Conservation (phyloP, 805 yeast species). For the Saturnispora hagleri region DNA sequence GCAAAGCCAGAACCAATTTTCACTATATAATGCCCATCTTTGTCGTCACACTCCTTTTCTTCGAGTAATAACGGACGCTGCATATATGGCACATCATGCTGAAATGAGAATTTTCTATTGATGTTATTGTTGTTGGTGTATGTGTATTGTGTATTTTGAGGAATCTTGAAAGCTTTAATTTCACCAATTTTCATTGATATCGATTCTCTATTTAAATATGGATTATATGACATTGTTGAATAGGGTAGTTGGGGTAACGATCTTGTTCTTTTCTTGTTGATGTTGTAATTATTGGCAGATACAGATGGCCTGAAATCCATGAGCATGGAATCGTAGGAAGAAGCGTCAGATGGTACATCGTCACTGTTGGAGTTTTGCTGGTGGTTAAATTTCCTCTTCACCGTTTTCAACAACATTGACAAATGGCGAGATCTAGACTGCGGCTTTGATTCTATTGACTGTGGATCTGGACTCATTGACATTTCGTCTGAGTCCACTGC, state of each 20-base stretch:
- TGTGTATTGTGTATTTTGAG: conserved; percentile 14
- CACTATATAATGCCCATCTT: conserved; percentile 67
- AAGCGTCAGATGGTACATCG: neutral
- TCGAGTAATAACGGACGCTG: conserved; percentile 10
- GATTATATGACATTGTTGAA: conserved; percentile 34
- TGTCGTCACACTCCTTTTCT: conserved; percentile 42
- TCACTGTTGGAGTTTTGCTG: neutral
- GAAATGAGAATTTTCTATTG: conserved; percentile 22
- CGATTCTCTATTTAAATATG: conserved; percentile 25
- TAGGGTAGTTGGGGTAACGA: conserved; percentile 47
- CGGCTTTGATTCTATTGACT: neutral
- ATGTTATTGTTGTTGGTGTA: conserved; percentile 20
- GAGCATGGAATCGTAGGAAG: neutral
- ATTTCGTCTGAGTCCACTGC: neutral
- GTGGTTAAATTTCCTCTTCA: conserved; percentile 1
- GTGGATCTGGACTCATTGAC: conserved; percentile 3
- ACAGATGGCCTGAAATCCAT: neutral
- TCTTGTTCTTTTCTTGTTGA: conserved; percentile 33
- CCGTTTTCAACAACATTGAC: conserved; percentile 4
- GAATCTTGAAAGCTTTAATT: conserved; percentile 30
- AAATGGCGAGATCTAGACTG: conserved; percentile 4
- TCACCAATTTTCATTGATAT: conserved; percentile 34
- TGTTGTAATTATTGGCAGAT: neutral
- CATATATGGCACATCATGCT: conserved; percentile 4
- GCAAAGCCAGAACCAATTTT: conserved; percentile 54